Base-by-base conservation (phyloP, 2,329 filamentous ascomycete genomes). In the Cadophora malorum region DNA sequence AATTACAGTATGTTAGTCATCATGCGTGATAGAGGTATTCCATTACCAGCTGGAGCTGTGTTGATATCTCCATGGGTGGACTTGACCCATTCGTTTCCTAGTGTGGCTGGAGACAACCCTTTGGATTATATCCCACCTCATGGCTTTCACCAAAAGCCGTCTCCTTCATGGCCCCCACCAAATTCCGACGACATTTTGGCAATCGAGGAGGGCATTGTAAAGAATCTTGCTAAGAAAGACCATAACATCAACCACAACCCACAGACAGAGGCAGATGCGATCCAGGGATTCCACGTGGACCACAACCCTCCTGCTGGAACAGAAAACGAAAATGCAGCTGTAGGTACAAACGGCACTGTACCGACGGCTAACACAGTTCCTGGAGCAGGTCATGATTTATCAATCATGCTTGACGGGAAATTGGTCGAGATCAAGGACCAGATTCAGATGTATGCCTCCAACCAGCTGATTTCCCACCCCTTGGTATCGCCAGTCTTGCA, bases 61-160 rank as follows among this genome's bases (percentile, higher is more conserved):
- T 83, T 98, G 50, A 92, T 98, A 63, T 97, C 93, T 61, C 96
- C 96, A 0, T 99, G 96, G 96, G 94, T 95, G 9, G 96, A 99
- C 78, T 81, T 98, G 64, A 97, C 93, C 0, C 95, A 98, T 78
- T 97, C 94, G 0, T 98, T 98, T 71, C 96, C 96, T 0, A 97
- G 94, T 72, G 86, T 97, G n/a, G 86, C 88, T 1, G 86, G 84
- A 5, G 88, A 93, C 50, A 89, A 87, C 61, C 86, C 88, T 0
- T 80, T 93, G 62, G 96, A 99, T 77, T 98, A 97, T 74, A 95
- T 99, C 41, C 96, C 96, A 4, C 81, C 89, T 0, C 85, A 90
- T 73, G 96, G 96, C 0, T 98, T 99, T 75, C 90, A 96, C 71
- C 94, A 98, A 74, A 93, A 91, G 74, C 96, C 95, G 0, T 97